Percentiles rank a stretch among this genome's conserved stretches.
Conservation (phyloP, 2,329 filamentous ascomycete genomes). For the Neoarthrinium moseri region DNA sequence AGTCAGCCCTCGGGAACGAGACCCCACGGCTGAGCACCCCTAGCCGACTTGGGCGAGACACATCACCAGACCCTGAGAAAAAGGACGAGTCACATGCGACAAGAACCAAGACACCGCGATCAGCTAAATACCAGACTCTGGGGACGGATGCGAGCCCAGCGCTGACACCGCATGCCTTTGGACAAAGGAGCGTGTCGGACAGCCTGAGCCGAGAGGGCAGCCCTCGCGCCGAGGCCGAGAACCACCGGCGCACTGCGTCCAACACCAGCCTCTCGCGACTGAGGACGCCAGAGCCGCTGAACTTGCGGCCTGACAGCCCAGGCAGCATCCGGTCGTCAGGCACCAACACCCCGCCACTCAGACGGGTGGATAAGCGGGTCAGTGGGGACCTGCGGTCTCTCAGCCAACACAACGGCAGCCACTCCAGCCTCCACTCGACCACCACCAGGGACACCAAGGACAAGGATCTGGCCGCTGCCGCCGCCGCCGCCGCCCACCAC, state of each 20-base stretch:
- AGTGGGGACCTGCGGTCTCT: conserved; percentile 76
- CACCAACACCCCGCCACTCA: conserved; percentile 59
- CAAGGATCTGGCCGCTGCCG: conserved; percentile 14
- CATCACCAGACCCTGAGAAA: conserved; percentile 10
- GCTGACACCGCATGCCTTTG: conserved; percentile 16
- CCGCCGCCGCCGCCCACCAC: conserved; percentile 13
- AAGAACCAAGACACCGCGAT: conserved; percentile 17
- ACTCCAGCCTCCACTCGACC: conserved; percentile 11
- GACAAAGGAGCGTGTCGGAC: conserved; percentile 39
- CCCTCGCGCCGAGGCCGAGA: conserved; percentile 16
- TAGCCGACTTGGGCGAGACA: conserved; percentile 2
- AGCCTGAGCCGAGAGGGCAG: conserved; percentile 21
- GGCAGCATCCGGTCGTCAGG: conserved; percentile 45
- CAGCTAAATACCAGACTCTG: conserved; percentile 18
- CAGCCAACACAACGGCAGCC: conserved; percentile 49
- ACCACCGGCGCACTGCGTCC: conserved; percentile 43
- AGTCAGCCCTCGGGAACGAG: conserved; percentile 22
- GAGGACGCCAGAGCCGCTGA: conserved; percentile 52
- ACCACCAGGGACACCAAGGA: conserved; percentile 3
- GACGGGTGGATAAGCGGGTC: conserved; percentile 64
- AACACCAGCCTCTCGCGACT: conserved; percentile 53
- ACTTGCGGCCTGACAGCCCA: conserved; percentile 63
- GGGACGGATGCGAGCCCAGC: conserved; percentile 14
- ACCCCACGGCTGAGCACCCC: conserved; percentile 19
- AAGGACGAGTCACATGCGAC: conserved; percentile 9